A percentile compares a stretch with the other conserved stretches of the same genome.
phyloP scores from a whole-genome alignment of 257 asterid genomes.

The Henckelia pumila region DNA sequence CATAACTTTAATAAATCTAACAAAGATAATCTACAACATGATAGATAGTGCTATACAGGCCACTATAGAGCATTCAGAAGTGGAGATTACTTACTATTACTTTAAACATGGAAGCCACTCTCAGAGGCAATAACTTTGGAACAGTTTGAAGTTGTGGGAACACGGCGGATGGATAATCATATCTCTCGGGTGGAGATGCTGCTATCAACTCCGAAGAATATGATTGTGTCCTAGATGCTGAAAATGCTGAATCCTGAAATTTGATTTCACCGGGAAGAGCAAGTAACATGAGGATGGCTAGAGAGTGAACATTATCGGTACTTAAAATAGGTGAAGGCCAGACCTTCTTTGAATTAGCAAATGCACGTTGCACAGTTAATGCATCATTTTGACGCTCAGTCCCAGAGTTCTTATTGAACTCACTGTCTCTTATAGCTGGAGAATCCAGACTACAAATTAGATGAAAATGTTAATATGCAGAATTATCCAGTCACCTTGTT shows the following conservation, averaged over 20 bases:
- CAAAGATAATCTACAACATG: conserved; percentile 16
- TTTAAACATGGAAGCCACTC: conserved; percentile 91
- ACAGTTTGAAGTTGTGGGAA: conserved; percentile 76
- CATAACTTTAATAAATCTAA: conserved; percentile 15
- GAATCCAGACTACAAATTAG: conserved; percentile 57
- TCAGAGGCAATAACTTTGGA: conserved; percentile 67
- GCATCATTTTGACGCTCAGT: conserved; percentile 91
- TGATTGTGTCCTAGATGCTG: conserved; percentile 59
- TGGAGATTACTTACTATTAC: conserved; percentile 61
- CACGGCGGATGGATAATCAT: conserved; percentile 42
- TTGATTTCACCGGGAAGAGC: conserved; percentile 27
- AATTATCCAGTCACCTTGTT: conserved; percentile 13
- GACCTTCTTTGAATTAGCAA: conserved; percentile 77
- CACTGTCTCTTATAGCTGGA: conserved; percentile 54
- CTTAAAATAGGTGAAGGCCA: conserved; percentile 23
- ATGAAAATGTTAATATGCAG: conserved; percentile 26
- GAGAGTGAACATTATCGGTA: conserved; percentile 21
- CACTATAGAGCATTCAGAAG: conserved; percentile 23
- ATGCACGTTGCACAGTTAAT: conserved; percentile 87
- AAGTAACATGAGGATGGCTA: conserved; percentile 20
- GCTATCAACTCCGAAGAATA: conserved; percentile 70
- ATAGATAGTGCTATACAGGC: conserved; percentile 14
- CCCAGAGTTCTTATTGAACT: conserved; percentile 47
- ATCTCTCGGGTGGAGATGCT: conserved; percentile 47
- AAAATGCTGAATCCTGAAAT: conserved; percentile 63